These are phyloP conservation scores for Fusarium dimerum DNA, from an alignment of 2,329 filamentous ascomycete species.

Conservation along the genomic window DNA sequence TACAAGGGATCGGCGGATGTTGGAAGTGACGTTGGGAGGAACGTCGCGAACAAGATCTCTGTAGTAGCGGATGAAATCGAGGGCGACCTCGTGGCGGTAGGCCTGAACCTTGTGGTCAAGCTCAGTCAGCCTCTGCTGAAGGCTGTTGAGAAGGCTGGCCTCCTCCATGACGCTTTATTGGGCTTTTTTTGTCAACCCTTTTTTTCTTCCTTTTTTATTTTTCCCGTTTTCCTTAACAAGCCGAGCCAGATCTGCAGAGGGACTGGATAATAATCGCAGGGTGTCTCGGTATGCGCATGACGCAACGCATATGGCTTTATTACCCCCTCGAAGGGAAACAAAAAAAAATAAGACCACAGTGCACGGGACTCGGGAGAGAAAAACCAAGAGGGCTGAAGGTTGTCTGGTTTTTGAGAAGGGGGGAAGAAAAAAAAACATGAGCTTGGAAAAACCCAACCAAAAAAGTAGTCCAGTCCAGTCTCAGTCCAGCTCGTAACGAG, in stretches of 20 bases:
- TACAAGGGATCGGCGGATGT: constrained; percentile 49
- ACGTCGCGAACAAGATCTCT: constrained; percentile 50
- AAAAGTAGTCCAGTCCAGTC: no score
- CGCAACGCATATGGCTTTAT: constrained; percentile 21
- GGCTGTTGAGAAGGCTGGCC: constrained; percentile 50
- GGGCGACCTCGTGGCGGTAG: constrained; percentile 58
- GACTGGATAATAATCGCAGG: constrained; percentile 29
- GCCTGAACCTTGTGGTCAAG: constrained; percentile 58
- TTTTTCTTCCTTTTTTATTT: no score
- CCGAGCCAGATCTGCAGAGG: constrained; percentile 23
- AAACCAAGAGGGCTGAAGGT: no score
- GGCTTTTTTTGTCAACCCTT: constrained; percentile 1
- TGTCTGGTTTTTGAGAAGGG: background rate
- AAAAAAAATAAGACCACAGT: no score
- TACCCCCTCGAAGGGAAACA: background rate
- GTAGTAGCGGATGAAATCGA: constrained; percentile 58
- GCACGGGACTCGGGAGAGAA: no score
- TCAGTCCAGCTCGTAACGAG: no score
- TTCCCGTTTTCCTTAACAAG: background rate
- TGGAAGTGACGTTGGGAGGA: constrained; percentile 46
- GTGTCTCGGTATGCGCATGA: constrained; percentile 39
- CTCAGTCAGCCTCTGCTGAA: constrained; percentile 55
- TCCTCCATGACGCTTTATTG: constrained; percentile 41
- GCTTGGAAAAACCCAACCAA: no score
- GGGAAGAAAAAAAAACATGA: no score